phyloP scores from a whole-genome alignment of 805 yeast species.

The Myxozyma neotropica region DNA sequence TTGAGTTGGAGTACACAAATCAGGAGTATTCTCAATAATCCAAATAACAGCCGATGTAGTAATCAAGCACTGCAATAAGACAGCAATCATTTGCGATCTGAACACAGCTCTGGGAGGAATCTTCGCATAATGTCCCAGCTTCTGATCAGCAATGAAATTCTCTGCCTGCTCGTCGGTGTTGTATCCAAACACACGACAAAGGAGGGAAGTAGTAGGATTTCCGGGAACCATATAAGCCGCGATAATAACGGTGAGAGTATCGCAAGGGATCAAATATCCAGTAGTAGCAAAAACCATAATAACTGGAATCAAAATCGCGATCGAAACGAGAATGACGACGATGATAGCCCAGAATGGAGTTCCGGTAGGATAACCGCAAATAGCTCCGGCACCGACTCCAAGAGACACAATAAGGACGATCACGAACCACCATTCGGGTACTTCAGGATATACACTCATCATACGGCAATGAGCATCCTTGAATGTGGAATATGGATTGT shows the following conservation, averaged over 20 bases:
- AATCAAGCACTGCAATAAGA: slow-evolving; percentile 55
- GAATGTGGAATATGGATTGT: slow-evolving; percentile 38
- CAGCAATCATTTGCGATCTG: slow-evolving; percentile 56
- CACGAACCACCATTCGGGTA: slow-evolving; percentile 49
- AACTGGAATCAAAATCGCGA: slow-evolving; percentile 61
- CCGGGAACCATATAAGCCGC: slow-evolving; percentile 56
- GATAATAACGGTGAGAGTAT: slow-evolving; percentile 47
- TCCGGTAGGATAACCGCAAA: slow-evolving; percentile 49
- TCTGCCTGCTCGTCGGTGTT: slow-evolving; percentile 54
- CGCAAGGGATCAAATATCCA: slow-evolving; percentile 53
- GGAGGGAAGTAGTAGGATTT: slow-evolving; percentile 53
- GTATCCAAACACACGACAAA: slow-evolving; percentile 52
- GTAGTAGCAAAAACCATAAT: slow-evolving; percentile 65
- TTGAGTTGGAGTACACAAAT: slow-evolving; percentile 32
- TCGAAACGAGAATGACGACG: slow-evolving; percentile 54
- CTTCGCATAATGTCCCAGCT: slow-evolving; percentile 57
- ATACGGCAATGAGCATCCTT: slow-evolving; percentile 53
- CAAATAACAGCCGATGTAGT: slow-evolving; percentile 54
- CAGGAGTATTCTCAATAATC: slow-evolving; percentile 41
- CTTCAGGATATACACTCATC: slow-evolving; percentile 61
- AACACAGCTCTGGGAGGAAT: slow-evolving; percentile 56
- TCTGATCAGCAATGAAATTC: slow-evolving; percentile 44
- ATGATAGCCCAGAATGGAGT: slow-evolving; percentile 67
- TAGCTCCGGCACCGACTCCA: slow-evolving; percentile 39
- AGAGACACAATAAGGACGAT: slow-evolving; percentile 50